Conservation (phyloP, 2,329 filamentous ascomycete species). For the Anisogramma anomala region DNA sequence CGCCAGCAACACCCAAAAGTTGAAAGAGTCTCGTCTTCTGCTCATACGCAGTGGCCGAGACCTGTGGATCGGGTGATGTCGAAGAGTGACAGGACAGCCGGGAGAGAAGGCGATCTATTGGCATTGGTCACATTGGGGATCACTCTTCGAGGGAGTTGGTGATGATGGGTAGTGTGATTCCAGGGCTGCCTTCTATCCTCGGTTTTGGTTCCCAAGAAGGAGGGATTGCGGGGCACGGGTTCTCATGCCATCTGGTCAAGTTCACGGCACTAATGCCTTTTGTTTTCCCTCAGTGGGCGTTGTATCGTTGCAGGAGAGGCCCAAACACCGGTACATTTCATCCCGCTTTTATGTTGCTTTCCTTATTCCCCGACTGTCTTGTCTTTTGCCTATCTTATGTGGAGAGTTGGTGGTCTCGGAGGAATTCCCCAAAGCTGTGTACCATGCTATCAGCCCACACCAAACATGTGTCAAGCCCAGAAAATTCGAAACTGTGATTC, state of each 20-base stretch:
- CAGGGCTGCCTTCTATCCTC: constrained; percentile 25
- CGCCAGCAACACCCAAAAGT: constrained; percentile 7
- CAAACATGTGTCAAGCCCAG: constrained; percentile 15
- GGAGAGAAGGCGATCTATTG: constrained; percentile 17
- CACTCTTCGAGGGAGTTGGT: constrained; percentile 27
- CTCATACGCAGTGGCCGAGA: constrained; percentile 8
- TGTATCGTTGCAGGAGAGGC: constrained; percentile 8
- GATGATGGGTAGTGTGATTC: constrained; percentile 28
- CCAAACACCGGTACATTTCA: constrained; percentile 11
- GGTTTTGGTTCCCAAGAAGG: constrained; percentile 20
- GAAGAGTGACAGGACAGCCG: constrained; percentile 3
- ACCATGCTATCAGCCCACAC: constrained; percentile 14
- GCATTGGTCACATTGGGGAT: constrained; percentile 22
- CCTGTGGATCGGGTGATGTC: constrained; percentile 13
- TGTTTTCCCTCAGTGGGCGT: constrained; percentile 2
- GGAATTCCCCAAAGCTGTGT: constrained; percentile 14
- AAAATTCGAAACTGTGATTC: constrained; percentile 16
- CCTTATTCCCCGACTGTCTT: constrained; percentile 14
- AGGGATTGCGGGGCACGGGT: constrained; percentile 7
- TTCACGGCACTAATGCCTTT: constrained; percentile 6
- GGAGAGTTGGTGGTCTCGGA: constrained; percentile 14
- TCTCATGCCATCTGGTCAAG: constrained; percentile 8
- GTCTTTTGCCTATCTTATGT: constrained; percentile 15
- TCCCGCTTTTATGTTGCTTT: constrained; percentile 15
- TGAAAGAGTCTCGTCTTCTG: constrained; percentile 10